These are phyloP conservation scores for Trypanosoma lewisi DNA, from an alignment of 208 protist genomes.

Conservation along the genomic window DNA sequence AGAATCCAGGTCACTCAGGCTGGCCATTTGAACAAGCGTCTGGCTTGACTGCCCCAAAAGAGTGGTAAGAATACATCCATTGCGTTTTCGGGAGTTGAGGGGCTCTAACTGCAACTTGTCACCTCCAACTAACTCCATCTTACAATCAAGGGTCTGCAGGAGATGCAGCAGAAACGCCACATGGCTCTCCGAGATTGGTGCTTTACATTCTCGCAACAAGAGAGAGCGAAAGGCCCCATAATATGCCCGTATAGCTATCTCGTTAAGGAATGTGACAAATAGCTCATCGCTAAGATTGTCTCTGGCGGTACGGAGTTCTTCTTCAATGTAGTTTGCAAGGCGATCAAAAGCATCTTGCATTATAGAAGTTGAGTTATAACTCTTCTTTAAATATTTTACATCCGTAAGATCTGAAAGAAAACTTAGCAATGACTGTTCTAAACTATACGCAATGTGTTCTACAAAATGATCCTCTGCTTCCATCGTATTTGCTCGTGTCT, in stretches of 20 bases:
- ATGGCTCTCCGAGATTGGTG: neutral
- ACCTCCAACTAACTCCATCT: slow-evolving; percentile 8
- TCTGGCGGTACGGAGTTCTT: neutral
- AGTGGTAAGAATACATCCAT: neutral
- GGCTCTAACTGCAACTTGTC: neutral
- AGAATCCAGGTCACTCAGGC: neutral
- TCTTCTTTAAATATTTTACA: neutral
- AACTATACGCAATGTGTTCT: neutral
- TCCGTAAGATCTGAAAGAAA: slow-evolving; percentile 5
- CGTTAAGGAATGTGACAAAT: slow-evolving; percentile 9
- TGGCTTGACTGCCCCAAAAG: slow-evolving; percentile 9
- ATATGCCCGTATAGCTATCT: slow-evolving; percentile 9
- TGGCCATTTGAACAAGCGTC: slow-evolving; percentile 4
- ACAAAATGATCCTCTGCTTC: slow-evolving; percentile 5
- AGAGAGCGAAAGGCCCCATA: slow-evolving; percentile 4
- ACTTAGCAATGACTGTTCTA: slow-evolving; percentile 11
- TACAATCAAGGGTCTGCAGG: slow-evolving; percentile 1
- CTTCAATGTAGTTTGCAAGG: neutral
- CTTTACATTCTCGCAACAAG: neutral
- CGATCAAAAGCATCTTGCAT: neutral
- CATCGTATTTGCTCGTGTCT: neutral
- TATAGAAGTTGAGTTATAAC: neutral
- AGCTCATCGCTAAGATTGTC: slow-evolving; percentile 3
- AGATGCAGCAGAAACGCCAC: slow-evolving; percentile 9
- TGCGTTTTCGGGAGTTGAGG: slow-evolving; percentile 7